Evolutionary conservation across 768 basidiomycete species (phyloP), one percentile per base, ranked within the genome.

Genomic region (Inosperma sp.): DNA sequence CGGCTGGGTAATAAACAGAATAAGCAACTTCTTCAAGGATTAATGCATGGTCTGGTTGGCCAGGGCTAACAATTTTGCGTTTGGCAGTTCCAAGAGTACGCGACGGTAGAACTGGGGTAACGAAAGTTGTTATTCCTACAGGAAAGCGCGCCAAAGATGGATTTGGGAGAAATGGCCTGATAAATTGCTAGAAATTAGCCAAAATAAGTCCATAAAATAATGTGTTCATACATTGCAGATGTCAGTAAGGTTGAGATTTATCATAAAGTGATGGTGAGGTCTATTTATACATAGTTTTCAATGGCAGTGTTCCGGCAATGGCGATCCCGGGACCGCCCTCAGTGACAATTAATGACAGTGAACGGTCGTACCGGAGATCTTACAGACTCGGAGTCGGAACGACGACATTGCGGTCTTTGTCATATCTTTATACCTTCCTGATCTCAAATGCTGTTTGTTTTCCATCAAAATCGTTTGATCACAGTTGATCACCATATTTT

Each of bases 1-100:
- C 71, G 7, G 81, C 76, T 23, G 86, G 85, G 60, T 87, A 87
- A 61, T 77, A 86, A 1, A 73, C 76, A 23, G 79, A 83, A 58
- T 83, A 87, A 0, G 76, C 75, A 25, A 84, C 74, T 62, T 87
- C 82, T 31, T 83, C 76, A 6, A 87, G 69, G 26, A 67, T 57
- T 25, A 88, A 65, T 0, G 80, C 82, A 17, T 72, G 69, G 16
- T 68, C 64, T 13, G 67, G 62, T 16, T 59, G 60, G 31, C 46
- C 63, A 43, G 54, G 56, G 42, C 52, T 64, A 29, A 55, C 44
- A 30, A 49, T 60, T 40, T 59, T 68, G 39, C 75, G 65, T 58
- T 69, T 78, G 25, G 69, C 65, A 48, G 59, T 61, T 26, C 82
- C 76, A 41, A 82, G 60, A 7, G 64, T 36, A 33, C 63, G 65